A percentile compares a stretch with the other conserved stretches of the same genome.
Evolutionary conservation across 1,284 basidiomycete genomes (phyloP).

Genomic region (Sphagnurus paluster): DNA sequence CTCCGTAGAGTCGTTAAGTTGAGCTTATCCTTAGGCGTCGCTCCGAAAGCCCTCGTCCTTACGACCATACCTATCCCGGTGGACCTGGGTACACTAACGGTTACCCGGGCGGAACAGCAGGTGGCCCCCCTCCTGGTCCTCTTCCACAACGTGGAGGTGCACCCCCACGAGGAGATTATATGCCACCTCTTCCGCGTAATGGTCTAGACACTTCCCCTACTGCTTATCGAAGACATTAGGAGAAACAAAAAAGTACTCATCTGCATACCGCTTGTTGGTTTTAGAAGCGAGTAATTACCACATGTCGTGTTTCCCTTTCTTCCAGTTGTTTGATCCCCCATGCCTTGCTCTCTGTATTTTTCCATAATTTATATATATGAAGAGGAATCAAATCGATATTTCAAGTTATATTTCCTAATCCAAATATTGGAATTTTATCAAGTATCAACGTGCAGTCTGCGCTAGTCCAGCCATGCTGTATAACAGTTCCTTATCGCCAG

Average conservation of each 20-base stretch:
- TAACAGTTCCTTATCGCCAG: conserved; percentile 50
- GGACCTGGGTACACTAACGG: conserved; percentile 46
- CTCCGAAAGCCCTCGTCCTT: conserved; percentile 57
- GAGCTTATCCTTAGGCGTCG: conserved; percentile 51
- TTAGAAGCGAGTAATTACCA: conserved; percentile 12
- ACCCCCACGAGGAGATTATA: conserved; percentile 59
- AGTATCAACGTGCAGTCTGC: no score
- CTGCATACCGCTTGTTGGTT: conserved; percentile 10
- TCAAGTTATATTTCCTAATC: conserved; percentile 3
- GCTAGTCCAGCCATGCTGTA: conserved; percentile 45
- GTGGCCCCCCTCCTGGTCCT: conserved; percentile 39
- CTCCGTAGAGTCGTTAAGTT: neutral
- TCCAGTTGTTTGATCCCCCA: conserved; percentile 7
- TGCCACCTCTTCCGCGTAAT: conserved; percentile 50
- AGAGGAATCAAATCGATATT: conserved; percentile 1
- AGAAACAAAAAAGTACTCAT: conserved; percentile 5
- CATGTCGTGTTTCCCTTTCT: conserved; percentile 8
- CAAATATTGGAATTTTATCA: conserved; percentile 5
- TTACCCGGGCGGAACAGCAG: conserved; percentile 46
- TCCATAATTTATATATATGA: neutral
- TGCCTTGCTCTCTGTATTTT: conserved; percentile 1
- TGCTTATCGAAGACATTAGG: conserved; percentile 37
- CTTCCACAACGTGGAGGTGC: conserved; percentile 29
- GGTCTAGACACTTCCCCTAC: conserved; percentile 37
- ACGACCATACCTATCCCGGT: conserved; percentile 51